phyloP scores from a whole-genome alignment of 257 asterid genomes.

The Solanum acaule region DNA sequence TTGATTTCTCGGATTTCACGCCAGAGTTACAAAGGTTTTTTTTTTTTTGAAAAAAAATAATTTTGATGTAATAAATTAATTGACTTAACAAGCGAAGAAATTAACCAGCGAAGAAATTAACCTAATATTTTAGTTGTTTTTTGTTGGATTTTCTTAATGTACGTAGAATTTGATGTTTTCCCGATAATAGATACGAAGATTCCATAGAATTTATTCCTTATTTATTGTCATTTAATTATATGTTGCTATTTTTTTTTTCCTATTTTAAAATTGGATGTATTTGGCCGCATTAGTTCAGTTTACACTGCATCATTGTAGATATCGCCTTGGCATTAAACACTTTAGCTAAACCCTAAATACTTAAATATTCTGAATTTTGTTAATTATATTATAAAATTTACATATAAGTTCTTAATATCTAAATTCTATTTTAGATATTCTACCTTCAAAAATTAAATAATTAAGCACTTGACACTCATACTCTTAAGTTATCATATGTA shows the following conservation, averaged over 20 bases:
- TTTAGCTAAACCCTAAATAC: not conserved
- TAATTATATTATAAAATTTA: not conserved
- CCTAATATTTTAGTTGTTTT: not conserved
- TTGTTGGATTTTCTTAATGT: not conserved
- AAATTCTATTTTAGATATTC: not conserved
- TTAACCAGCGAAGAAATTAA: not conserved
- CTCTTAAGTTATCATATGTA: not conserved
- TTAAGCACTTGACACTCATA: not conserved
- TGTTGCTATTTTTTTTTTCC: not conserved
- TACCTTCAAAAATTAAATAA: not conserved
- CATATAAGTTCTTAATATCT: not conserved
- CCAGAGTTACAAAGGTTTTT: not conserved
- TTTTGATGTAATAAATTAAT: not conserved
- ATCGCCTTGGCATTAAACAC: not conserved
- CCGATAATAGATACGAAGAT: not conserved
- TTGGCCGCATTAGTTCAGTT: not conserved
- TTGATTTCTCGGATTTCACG: not conserved
- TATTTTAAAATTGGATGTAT: not conserved
- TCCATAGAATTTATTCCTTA: not conserved
- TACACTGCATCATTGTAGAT: not conserved
- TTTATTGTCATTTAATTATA: not conserved
- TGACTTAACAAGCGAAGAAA: not conserved
- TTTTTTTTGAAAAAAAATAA: too few relatives aligned
- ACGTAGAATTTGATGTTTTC: not conserved
- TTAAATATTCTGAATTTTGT: not conserved